Percentiles rank a stretch among this genome's conserved stretches.
Evolutionary conservation across 495 filamentous ascomycete species (phyloP).

Genomic region (Penicillium simplicissimum): DNA sequence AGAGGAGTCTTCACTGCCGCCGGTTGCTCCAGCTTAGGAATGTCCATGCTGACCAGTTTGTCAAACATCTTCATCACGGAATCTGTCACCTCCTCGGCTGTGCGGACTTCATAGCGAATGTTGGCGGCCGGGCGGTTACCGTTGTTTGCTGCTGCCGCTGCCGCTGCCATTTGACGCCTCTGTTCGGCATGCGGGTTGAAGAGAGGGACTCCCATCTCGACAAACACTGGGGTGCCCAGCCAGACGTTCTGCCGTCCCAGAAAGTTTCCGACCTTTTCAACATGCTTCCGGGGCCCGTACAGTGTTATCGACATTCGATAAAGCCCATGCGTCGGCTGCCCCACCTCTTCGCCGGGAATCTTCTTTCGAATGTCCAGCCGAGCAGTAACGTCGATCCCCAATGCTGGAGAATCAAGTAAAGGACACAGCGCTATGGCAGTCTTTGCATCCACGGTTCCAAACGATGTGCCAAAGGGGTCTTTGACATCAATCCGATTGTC

Average conservation of each 20-base stretch:
- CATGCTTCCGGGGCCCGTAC: conserved; percentile 73
- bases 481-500: conserved; percentile 61
- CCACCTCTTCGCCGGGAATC: conserved; percentile 54
- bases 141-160: conserved; percentile 21
- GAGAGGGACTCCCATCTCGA: conserved; percentile 64
- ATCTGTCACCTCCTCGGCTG: conserved; percentile 78
- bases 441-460: conserved; percentile 71
- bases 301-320: conserved; percentile 69
- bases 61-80: conserved; percentile 90
- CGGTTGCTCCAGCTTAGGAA: conserved; percentile 73
- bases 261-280: conserved; percentile 60
- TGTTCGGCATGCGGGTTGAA: conserved; percentile 67
- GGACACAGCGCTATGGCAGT: conserved; percentile 68
- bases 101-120: conserved; percentile 57
- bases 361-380: conserved; percentile 64
- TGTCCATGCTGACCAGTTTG: conserved; percentile 68
- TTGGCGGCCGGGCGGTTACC: conserved; percentile 26
- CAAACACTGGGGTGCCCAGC: conserved; percentile 61
- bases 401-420: conserved; percentile 63
- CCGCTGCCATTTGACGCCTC: conserved; percentile 37
- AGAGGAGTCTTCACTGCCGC: conserved; percentile 64
- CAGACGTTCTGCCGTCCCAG: conserved; percentile 64
- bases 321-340: conserved; percentile 50
- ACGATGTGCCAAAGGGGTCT: conserved; percentile 67
- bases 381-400: conserved; percentile 64